phyloP scores from a whole-genome alignment of 179 eudicot species.

The Silene noctiflora region DNA sequence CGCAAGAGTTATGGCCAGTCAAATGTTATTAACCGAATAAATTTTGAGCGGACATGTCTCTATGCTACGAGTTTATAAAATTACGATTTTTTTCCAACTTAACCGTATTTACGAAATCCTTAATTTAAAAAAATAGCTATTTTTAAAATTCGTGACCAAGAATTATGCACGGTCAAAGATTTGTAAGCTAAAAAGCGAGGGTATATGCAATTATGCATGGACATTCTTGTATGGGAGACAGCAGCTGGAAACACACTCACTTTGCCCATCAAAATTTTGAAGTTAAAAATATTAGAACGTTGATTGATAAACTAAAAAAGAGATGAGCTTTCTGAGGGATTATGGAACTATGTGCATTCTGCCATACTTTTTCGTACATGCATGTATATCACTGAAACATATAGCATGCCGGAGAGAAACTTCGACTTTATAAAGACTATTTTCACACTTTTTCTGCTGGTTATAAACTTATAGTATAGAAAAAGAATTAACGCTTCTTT shows the following conservation, averaged over 20 bases:
- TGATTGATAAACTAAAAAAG: conserved; percentile 15
- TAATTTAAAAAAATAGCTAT: too few species aligned
- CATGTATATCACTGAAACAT: conserved; percentile 24
- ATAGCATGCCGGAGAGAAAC: conserved; percentile 12
- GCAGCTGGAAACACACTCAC: conserved; percentile 27
- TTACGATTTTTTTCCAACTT: too few species aligned
- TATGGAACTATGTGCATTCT: conserved; percentile 17
- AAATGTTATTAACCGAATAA: too few species aligned
- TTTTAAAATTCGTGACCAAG: too few species aligned
- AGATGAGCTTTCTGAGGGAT: conserved; percentile 13
- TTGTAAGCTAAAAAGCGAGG: background rate
- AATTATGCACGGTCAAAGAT: too few species aligned
- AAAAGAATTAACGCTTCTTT: too few species aligned
- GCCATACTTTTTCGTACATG: conserved; percentile 19
- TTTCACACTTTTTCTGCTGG: background rate
- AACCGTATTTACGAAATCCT: too few species aligned
- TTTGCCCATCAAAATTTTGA: conserved; percentile 31
- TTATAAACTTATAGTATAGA: too few species aligned
- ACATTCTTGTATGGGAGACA: conserved; percentile 21
- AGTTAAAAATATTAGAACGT: background rate
- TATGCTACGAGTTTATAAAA: too few species aligned
- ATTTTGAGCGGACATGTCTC: too few species aligned
- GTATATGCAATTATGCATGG: background rate
- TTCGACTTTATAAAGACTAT: background rate
- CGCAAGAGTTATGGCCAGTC: too few species aligned